Percentiles rank a stretch among this genome's conserved stretches.
Evolutionary conservation across 2,329 filamentous ascomycete species (phyloP).

Genomic region (Keithomyces neogunnii): DNA sequence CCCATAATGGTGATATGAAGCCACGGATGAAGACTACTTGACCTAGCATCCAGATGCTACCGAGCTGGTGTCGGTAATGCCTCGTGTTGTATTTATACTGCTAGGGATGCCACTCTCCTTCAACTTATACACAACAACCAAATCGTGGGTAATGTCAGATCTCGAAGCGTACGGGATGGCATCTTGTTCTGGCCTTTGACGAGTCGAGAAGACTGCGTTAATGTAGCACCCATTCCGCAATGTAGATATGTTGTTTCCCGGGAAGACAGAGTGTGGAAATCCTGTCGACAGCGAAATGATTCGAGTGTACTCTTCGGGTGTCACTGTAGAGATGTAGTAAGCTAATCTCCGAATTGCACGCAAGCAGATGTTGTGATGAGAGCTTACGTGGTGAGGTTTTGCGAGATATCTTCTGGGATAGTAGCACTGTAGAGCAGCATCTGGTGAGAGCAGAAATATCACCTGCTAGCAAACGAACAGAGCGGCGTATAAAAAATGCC

Average conservation of each 20-base stretch:
- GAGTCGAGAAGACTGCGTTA: slow-evolving; percentile 1
- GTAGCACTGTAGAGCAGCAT: too few species aligned
- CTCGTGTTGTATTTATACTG: background rate
- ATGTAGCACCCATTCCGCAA: slow-evolving; percentile 1
- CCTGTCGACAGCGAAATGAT: slow-evolving; percentile 3
- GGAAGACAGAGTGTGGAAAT: slow-evolving; percentile 2
- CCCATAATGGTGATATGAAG: slow-evolving; percentile 6
- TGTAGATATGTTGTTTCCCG: slow-evolving; percentile 2
- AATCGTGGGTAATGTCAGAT: slow-evolving; percentile 1
- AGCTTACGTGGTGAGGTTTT: too few species aligned
- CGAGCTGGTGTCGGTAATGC: background rate
- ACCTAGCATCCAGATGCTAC: background rate
- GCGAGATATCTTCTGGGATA: too few species aligned
- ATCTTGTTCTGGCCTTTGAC: background rate
- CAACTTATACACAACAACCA: slow-evolving; percentile 3
- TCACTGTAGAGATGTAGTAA: background rate
- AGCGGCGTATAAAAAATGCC: too few species aligned
- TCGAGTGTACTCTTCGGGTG: slow-evolving; percentile 4
- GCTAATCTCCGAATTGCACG: background rate
- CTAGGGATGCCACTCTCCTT: background rate
- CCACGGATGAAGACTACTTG: slow-evolving; percentile 8
- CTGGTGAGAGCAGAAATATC: too few species aligned
- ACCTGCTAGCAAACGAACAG: too few species aligned
- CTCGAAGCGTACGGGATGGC: background rate
- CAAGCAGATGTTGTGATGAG: too few species aligned